A percentile compares a stretch with the other conserved stretches of the same genome.
These are phyloP conservation scores for Lactifluus rugatus DNA, from an alignment of 768 basidiomycete species.

Conservation along the genomic window DNA sequence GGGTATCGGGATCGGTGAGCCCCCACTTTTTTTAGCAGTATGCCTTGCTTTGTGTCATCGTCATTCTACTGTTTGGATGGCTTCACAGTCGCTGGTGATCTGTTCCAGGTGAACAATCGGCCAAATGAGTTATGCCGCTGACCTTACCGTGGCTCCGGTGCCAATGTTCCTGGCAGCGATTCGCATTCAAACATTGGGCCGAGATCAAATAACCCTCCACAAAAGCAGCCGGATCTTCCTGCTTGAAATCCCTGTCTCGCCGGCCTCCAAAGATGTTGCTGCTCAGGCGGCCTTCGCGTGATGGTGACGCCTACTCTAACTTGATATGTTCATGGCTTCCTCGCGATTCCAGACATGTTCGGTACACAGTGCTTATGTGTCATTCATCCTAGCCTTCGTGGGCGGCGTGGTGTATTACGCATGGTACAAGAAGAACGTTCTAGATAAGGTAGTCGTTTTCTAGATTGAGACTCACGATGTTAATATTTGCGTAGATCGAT, in stretches of 20 bases:
- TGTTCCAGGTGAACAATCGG: background rate
- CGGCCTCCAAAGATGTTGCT: background rate
- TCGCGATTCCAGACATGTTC: background rate
- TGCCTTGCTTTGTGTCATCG: background rate
- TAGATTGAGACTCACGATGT: background rate
- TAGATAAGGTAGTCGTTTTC: conserved; percentile 49
- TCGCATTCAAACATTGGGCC: background rate
- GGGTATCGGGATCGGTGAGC: conserved; percentile 22
- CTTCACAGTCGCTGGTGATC: background rate
- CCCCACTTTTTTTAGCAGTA: background rate
- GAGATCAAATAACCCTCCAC: background rate
- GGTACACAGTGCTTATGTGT: background rate
- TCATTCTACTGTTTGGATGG: background rate
- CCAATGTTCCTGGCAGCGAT: background rate
- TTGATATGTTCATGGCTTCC: background rate
- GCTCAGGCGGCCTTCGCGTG: background rate
- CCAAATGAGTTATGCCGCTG: background rate
- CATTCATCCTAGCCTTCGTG: conserved; percentile 40
- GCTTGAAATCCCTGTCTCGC: background rate
- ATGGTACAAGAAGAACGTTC: conserved; percentile 78
- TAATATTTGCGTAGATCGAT: conserved; percentile 45
- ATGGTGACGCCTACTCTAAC: background rate
- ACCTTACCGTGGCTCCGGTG: background rate
- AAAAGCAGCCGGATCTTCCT: background rate
- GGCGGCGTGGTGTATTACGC: conserved; percentile 64